phyloP scores from a whole-genome alignment of 257 asterid species.

The Solanum bukasovii region DNA sequence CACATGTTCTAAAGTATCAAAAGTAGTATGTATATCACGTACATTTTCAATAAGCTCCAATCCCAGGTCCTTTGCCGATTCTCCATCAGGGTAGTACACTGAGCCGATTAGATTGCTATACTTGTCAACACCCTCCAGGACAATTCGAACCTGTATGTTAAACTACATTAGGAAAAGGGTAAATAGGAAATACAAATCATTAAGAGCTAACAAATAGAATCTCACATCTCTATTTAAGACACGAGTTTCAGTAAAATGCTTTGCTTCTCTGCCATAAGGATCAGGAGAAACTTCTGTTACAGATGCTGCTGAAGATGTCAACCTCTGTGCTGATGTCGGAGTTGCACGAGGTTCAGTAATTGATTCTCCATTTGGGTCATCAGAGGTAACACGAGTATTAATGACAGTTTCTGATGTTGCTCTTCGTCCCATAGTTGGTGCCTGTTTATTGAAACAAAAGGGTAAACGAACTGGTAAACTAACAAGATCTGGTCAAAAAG shows the following conservation, averaged over 20 bases:
- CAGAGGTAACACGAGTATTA: conserved; percentile 37
- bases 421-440: conserved; percentile 92
- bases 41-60: conserved; percentile 88
- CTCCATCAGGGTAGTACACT: conserved; percentile 84
- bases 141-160: conserved; percentile 72
- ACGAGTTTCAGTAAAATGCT: conserved; percentile 88
- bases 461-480: not conserved
- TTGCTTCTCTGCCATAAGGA: conserved; percentile 90
- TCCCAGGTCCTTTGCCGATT: conserved; percentile 79
- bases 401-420: conserved; percentile 38
- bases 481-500: not conserved
- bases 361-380: conserved; percentile 60
- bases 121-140: conserved; percentile 93
- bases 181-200: not conserved
- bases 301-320: conserved; percentile 56
- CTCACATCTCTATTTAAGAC: conserved; percentile 93
- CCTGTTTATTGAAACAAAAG: conserved; percentile 23
- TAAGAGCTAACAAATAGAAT: not conserved
- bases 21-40: conserved; percentile 6
- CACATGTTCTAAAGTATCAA: not conserved
- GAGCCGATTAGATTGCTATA: conserved; percentile 85
- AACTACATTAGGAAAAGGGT: not conserved
- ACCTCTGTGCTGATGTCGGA: conserved; percentile 81
- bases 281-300: conserved; percentile 68
- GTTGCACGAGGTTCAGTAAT: conserved; percentile 47